These are phyloP conservation scores for Mycena venus DNA, from an alignment of 768 basidiomycete genomes.

Conservation along the genomic window DNA sequence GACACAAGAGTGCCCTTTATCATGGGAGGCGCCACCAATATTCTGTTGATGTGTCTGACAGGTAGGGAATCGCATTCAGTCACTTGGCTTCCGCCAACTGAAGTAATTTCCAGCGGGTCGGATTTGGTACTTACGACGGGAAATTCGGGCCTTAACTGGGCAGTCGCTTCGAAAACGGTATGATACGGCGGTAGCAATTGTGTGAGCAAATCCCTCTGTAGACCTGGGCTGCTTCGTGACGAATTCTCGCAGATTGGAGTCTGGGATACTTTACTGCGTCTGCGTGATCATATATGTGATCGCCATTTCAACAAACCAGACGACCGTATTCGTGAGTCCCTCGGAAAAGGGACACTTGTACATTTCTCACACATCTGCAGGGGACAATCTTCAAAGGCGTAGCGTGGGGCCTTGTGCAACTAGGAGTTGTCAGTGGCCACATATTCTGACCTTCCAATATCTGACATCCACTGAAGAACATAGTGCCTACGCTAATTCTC, in stretches of 20 bases:
- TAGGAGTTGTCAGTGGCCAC: slow-evolving; percentile 16
- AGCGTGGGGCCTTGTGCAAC: slow-evolving; percentile 17
- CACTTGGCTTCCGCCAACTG: neutral
- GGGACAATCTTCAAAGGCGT: slow-evolving; percentile 16
- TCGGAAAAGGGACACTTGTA: neutral
- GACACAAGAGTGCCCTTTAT: slow-evolving; percentile 11
- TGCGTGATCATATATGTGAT: slow-evolving; percentile 17
- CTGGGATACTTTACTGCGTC: slow-evolving; percentile 6
- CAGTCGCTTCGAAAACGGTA: neutral
- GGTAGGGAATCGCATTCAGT: neutral
- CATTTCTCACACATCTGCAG: neutral
- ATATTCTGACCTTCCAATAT: no score
- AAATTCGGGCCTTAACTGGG: neutral
- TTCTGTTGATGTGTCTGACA: slow-evolving; percentile 8
- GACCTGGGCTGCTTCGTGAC: neutral
- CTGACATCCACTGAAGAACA: slow-evolving; percentile 7
- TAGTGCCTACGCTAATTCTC: slow-evolving; percentile 15
- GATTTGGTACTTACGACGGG: slow-evolving; percentile 20
- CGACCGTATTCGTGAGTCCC: slow-evolving; percentile 7
- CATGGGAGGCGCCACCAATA: slow-evolving; percentile 13
- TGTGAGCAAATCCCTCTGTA: neutral
- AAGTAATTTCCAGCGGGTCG: neutral
- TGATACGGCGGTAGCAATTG: slow-evolving; percentile 8
- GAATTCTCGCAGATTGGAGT: slow-evolving; percentile 8
- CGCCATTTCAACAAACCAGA: neutral